phyloP scores from a whole-genome alignment of 441 rosid species.

The Syzygium malaccense region DNA sequence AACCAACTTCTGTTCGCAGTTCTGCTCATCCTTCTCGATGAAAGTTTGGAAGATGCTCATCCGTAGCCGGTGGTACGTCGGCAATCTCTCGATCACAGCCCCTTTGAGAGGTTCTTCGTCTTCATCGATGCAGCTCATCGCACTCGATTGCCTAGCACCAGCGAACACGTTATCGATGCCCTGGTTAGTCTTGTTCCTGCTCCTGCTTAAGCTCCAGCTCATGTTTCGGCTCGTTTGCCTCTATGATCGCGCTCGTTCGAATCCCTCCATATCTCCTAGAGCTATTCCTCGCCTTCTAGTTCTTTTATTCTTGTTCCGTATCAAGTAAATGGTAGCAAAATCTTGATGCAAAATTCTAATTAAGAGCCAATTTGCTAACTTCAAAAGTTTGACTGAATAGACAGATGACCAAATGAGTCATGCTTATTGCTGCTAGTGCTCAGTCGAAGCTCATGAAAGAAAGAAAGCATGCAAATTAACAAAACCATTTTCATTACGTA shows the following conservation, averaged over 20 bases:
- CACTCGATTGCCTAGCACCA: conserved; percentile 26
- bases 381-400: not conserved
- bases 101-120: conserved; percentile 87
- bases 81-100: conserved; percentile 87
- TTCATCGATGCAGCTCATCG: conserved; percentile 33
- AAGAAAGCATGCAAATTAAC: too few relatives aligned
- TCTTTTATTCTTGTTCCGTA: not conserved
- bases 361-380: not conserved
- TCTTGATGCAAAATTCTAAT: not conserved
- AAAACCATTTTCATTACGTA: too few relatives aligned
- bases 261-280: not conserved
- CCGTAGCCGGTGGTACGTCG: too few relatives aligned
- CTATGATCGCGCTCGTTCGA: not conserved
- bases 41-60: too few relatives aligned
- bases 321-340: not conserved
- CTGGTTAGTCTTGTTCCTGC: conserved; percentile 49
- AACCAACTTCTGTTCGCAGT: conserved; percentile 21
- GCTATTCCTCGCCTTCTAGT: not conserved
- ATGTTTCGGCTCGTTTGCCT: conserved; percentile 2
- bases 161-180: conserved; percentile 48
- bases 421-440: not conserved
- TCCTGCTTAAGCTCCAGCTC: conserved; percentile 39
- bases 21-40: too few relatives aligned
- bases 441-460: not conserved
- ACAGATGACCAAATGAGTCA: not conserved